Percentiles rank a stretch among this genome's conserved stretches.
Evolutionary conservation across 2,329 filamentous ascomycete species (phyloP).

Genomic region (Fusarium continuum): DNA sequence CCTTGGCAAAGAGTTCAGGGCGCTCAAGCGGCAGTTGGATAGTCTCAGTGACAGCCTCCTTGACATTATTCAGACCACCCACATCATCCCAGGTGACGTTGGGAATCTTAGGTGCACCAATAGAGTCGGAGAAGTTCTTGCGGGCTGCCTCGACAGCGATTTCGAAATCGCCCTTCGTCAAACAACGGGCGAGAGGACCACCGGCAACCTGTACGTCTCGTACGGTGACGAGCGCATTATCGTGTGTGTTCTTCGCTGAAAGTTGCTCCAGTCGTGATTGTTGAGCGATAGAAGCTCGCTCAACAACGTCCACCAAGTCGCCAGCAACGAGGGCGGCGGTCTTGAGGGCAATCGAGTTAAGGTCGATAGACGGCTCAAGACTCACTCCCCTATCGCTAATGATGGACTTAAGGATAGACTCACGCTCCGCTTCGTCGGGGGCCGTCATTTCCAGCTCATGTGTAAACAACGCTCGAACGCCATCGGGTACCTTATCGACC

Average conservation of each 20-base stretch:
- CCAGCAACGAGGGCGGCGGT: slow-evolving; percentile 95
- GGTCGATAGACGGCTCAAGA: slow-evolving; percentile 84
- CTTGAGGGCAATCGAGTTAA: slow-evolving; percentile 88
- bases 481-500: slow-evolving; percentile 91
- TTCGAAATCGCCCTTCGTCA: slow-evolving; percentile 87
- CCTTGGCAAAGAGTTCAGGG: slow-evolving; percentile 93
- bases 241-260: slow-evolving; percentile 58
- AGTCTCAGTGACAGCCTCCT: slow-evolving; percentile 96
- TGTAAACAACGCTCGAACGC: slow-evolving; percentile 88
- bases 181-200: slow-evolving; percentile 77
- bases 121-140: slow-evolving; percentile 97
- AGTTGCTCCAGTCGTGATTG: slow-evolving; percentile 78
- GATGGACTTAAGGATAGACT: slow-evolving; percentile 83
- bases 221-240: slow-evolving; percentile 64
- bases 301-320: slow-evolving; percentile 92
- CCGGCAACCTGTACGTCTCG: slow-evolving; percentile 90
- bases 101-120: slow-evolving; percentile 96
- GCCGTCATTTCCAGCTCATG: slow-evolving; percentile 95
- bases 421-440: slow-evolving; percentile 90
- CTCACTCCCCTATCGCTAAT: slow-evolving; percentile 78
- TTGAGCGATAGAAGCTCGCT: slow-evolving; percentile 83
- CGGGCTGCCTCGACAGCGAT: slow-evolving; percentile 93
- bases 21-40: slow-evolving; percentile 92
- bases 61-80: slow-evolving; percentile 90
- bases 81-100: slow-evolving; percentile 98